Percentiles rank a stretch among this genome's conserved stretches.
Conservation (phyloP, 2,329 filamentous ascomycete species). For the Trichoderma asperellum region DNA sequence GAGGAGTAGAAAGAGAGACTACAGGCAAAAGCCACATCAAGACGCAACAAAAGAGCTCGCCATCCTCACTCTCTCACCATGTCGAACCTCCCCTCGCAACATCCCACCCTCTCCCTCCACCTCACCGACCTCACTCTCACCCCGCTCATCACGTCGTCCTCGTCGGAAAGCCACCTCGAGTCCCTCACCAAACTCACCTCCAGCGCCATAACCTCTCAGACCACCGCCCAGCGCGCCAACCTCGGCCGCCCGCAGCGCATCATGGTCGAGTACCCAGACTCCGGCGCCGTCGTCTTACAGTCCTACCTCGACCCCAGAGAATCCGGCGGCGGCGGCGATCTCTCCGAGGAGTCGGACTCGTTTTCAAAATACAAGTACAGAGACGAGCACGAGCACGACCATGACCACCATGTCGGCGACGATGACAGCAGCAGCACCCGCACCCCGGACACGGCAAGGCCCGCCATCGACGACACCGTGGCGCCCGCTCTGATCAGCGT, state of each 20-base stretch:
- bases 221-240: slow-evolving; percentile 56
- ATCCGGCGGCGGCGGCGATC: slow-evolving; percentile 29
- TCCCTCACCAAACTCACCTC: slow-evolving; percentile 58
- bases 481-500: slow-evolving; percentile 59
- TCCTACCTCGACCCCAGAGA: slow-evolving; percentile 52
- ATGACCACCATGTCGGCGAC: not conserved
- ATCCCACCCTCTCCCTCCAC: slow-evolving; percentile 58
- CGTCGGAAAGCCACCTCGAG: slow-evolving; percentile 48
- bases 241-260: slow-evolving; percentile 60
- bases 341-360: slow-evolving; percentile 6
- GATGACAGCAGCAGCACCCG: not conserved
- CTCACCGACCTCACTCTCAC: slow-evolving; percentile 61
- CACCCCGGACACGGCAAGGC: slow-evolving; percentile 11
- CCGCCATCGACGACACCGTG: slow-evolving; percentile 42
- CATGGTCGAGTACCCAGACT: slow-evolving; percentile 59
- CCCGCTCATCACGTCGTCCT: slow-evolving; percentile 60
- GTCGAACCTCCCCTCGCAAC: slow-evolving; percentile 50
- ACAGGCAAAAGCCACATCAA: not conserved
- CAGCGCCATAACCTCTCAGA: slow-evolving; percentile 57
- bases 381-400: not conserved
- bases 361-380: slow-evolving; percentile 29
- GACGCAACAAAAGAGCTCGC: not conserved
- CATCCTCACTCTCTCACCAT: slow-evolving; percentile 33
- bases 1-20: not conserved
- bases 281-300: slow-evolving; percentile 49